phyloP scores from a whole-genome alignment of 495 filamentous ascomycete species.

The Aspergillus coremiiformis region DNA sequence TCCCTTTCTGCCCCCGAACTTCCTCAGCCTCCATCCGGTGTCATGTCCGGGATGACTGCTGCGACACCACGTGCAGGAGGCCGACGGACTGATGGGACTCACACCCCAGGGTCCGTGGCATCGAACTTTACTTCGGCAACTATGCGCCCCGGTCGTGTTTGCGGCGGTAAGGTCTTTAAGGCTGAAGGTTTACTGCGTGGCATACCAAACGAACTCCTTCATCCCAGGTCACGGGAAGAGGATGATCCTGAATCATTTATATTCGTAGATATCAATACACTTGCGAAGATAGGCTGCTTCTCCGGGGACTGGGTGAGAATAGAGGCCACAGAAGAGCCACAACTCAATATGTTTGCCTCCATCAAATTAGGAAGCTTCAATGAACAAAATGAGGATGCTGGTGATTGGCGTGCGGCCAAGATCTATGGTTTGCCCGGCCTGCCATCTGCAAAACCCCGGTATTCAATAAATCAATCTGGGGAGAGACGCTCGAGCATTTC shows the following conservation, averaged over 20 bases:
- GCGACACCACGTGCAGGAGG: constrained; percentile 65
- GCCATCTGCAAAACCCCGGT: constrained; percentile 41
- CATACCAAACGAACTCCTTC: constrained; percentile 70
- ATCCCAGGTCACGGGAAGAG: constrained; percentile 74
- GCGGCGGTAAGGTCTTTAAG: constrained; percentile 60
- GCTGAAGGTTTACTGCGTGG: constrained; percentile 64
- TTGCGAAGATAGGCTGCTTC: constrained; percentile 88
- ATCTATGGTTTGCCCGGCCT: constrained; percentile 81
- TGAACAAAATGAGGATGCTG: constrained; percentile 36
- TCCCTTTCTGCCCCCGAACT: constrained; percentile 73
- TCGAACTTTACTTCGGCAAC: constrained; percentile 77
- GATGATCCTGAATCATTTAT: constrained; percentile 83
- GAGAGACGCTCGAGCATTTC: constrained; percentile 49
- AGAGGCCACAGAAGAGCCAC: constrained; percentile 62
- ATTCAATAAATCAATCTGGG: constrained; percentile 42
- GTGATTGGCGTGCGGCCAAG: constrained; percentile 68
- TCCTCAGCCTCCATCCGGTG: constrained; percentile 55
- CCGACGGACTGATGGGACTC: constrained; percentile 56
- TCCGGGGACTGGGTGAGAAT: constrained; percentile 96
- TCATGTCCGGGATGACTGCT: constrained; percentile 62
- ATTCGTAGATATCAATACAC: constrained; percentile 76
- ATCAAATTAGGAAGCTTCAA: constrained; percentile 43
- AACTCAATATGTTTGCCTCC: constrained; percentile 46
- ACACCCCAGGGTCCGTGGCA: constrained; percentile 76
- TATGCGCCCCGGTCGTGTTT: constrained; percentile 55